A percentile compares a stretch with the other conserved stretches of the same genome.
phyloP scores from a whole-genome alignment of 1,284 basidiomycete genomes.

The Ustilago bromivora region DNA sequence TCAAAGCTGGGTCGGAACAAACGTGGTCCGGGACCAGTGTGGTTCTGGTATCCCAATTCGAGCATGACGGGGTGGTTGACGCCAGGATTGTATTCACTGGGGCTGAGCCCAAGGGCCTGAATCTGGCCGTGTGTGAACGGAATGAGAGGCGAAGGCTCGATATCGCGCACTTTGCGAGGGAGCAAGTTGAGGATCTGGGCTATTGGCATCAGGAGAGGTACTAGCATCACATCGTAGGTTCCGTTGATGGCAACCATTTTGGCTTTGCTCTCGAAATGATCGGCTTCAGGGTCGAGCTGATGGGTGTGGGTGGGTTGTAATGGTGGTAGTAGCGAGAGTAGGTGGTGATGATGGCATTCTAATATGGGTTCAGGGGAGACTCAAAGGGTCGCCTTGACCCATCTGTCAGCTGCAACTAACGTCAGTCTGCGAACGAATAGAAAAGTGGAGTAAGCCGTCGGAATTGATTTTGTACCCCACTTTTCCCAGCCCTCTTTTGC shows the following conservation, averaged over 20 bases:
- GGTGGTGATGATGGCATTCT: not conserved
- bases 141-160: slow-evolving; percentile 45
- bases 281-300: not conserved
- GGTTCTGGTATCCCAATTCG: slow-evolving; percentile 49
- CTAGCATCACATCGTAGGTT: slow-evolving; percentile 53
- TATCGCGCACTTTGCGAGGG: slow-evolving; percentile 40
- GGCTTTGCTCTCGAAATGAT: not conserved
- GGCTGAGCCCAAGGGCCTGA: slow-evolving; percentile 23
- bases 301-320: not conserved
- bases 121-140: slow-evolving; percentile 39
- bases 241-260: slow-evolving; percentile 51
- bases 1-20: slow-evolving; percentile 46
- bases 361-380: not conserved
- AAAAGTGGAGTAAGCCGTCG: slow-evolving; percentile 8
- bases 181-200: slow-evolving; percentile 44
- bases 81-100: slow-evolving; percentile 25
- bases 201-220: slow-evolving; percentile 42
- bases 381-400: not conserved
- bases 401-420: slow-evolving; percentile 3
- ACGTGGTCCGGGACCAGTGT: slow-evolving; percentile 44
- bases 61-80: slow-evolving; percentile 47
- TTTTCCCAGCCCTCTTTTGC: not conserved
- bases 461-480: not conserved
- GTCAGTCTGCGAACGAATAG: not conserved
- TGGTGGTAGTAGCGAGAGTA: not conserved